Percentiles rank a stretch among this genome's conserved stretches.
These are phyloP conservation scores for Suillus clintonianus DNA, from an alignment of 768 basidiomycete species.

Conservation along the genomic window DNA sequence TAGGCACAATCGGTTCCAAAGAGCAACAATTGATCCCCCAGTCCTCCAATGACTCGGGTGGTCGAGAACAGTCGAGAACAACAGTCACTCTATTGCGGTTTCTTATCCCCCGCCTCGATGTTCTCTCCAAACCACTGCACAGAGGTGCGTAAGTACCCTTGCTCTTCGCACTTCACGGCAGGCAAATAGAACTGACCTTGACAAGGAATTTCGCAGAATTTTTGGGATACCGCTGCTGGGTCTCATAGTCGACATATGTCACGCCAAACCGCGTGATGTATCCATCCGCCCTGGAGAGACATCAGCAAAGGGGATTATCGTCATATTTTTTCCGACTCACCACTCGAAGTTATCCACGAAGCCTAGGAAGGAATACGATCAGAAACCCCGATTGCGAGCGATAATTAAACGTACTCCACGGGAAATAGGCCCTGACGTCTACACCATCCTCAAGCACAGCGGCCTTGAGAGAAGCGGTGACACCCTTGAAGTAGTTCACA, in stretches of 20 bases:
- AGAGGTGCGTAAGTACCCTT: background rate
- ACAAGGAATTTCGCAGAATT: slow-evolving; percentile 58
- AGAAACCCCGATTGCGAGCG: background rate
- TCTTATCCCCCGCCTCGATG: slow-evolving; percentile 14
- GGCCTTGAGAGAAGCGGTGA: slow-evolving; percentile 51
- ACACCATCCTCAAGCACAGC: slow-evolving; percentile 68
- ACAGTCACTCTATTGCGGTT: background rate
- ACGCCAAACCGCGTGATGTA: slow-evolving; percentile 69
- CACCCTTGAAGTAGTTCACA: slow-evolving; percentile 66
- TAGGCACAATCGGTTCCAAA: slow-evolving; percentile 3
- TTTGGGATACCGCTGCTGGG: slow-evolving; percentile 67
- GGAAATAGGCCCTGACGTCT: slow-evolving; percentile 63
- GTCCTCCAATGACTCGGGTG: background rate
- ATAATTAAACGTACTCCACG: slow-evolving; percentile 54
- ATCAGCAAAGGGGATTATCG: background rate
- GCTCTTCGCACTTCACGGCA: background rate
- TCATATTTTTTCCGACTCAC: slow-evolving; percentile 20
- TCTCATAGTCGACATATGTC: slow-evolving; percentile 71
- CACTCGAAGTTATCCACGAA: slow-evolving; percentile 76
- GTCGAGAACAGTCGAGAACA: slow-evolving; percentile 6
- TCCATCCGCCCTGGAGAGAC: slow-evolving; percentile 53
- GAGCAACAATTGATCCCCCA: background rate
- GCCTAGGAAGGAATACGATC: slow-evolving; percentile 34
- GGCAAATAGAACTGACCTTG: slow-evolving; percentile 41
- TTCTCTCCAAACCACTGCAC: slow-evolving; percentile 34